Base-by-base conservation (phyloP, 768 basidiomycete species). In the Lactarius hatsudake region DNA sequence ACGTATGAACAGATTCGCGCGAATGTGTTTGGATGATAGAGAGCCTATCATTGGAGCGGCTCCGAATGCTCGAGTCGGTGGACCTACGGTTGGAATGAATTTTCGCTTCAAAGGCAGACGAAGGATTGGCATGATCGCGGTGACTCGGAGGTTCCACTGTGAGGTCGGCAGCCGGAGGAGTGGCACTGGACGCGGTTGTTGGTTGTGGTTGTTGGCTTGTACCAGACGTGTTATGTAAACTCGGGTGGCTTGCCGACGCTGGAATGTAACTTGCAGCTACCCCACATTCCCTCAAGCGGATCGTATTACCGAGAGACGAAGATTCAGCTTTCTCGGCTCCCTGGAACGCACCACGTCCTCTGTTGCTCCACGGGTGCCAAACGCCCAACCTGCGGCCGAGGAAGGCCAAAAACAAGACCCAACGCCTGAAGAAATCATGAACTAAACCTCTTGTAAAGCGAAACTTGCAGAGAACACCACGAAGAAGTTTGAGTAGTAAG, bases 1-100 rank as follows among this genome's bases (percentile, higher is more conserved):
- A 15, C 1, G 54, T 17, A 2, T 56, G 28, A 5, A 38, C 0
- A 26, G 57, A 57, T 2, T 18, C 13, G 30, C 17, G 55, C 0
- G n/a, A 13, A 12, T 48, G 48, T 48, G 48, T 5, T 48, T 38
- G 57, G 15, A 66, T 28, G 6, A 32, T 38, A 12, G 60, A 62
- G 34, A 51, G 26, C 20, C 65, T 66, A 15, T 66, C 65, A 23
- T 43, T 48, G 34, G 65, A 32, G 15, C 59, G 12, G 23, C 64
- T 65, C 28, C 45, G 8, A 51, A 48, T 26, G 20, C 57, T 51
- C 43, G 55, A 15, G 9, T 45, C 56, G 10, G 34, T 20, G n/a
- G 59, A 55, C 13, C 60, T 62, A 32, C 43, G 55, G 40, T 66
- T 15, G 12, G 28, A 17, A 53, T 36, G 2, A 17, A 2, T 32